Evolutionary conservation across 2,329 filamentous ascomycete species (phyloP), one percentile per base, ranked within the genome.

Genomic region (Pseudogymnoascus sp.): DNA sequence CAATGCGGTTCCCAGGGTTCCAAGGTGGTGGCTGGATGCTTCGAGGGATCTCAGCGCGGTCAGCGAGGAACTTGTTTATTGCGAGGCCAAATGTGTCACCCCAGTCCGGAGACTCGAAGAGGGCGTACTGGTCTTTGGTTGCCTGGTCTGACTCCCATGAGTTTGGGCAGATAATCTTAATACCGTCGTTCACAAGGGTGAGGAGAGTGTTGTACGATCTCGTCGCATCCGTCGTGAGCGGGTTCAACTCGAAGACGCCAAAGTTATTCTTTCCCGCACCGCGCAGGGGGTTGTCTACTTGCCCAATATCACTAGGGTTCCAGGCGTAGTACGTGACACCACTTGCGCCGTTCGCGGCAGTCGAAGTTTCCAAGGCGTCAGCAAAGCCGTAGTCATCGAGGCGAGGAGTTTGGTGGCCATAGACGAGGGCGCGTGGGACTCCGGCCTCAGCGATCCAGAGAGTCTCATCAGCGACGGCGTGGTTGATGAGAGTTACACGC

Each of bases 81-180:
- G 59, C 61, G 30, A 57, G 58, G 25, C 64, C 64, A 25, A 61
- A 65, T 14, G 59, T 64, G 39, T 65, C 50, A 1, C 61, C 63
- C 37, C 58, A 64, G 20, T 63, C 37, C 6, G 63, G 62, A 22
- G 61, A 64, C 16, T 38, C 61, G 30, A 65, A 65, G 11, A 65
- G 16, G 25, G 64, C 58, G 20, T 65, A 65, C 36, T 65, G 62
- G 35, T 65, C 62, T 20, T 62, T 62, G 3, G 41, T 33, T 5
- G 47, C 43, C 4, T 50, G 39, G 20, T 65, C 61, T 9, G 60
- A 54, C 30, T 65, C 64, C 63, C 64, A 65, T 9, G 64, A 59
- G 54, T 65, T 65, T 4, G 63, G 63, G 30, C 64, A 65, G 1
- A 64, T 58, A 9, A 65, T 39, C 38, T 65, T 65, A 18, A 63